phyloP scores from a whole-genome alignment of 805 yeast species.

The Metschnikowia lochheadii region DNA sequence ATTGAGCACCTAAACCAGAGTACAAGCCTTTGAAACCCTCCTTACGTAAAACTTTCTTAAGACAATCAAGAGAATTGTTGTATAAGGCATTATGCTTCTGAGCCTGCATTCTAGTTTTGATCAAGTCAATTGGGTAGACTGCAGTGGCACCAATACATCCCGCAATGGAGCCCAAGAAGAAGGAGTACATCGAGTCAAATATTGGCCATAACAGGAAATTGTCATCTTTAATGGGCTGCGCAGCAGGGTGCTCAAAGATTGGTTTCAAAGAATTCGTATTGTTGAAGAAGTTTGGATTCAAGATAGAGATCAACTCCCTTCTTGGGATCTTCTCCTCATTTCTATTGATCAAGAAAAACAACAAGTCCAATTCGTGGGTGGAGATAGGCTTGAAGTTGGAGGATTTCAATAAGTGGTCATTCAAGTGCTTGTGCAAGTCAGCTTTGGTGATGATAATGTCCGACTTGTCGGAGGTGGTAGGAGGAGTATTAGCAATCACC shows the following conservation, averaged over 20 bases:
- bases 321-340: constrained; percentile 37
- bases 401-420: constrained; percentile 41
- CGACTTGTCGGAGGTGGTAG: constrained; percentile 37
- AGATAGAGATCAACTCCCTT: constrained; percentile 39
- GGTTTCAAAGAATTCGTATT: constrained; percentile 32
- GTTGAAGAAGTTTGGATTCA: constrained; percentile 54
- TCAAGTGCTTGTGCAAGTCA: constrained; percentile 40
- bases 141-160: constrained; percentile 98
- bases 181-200: constrained; percentile 77
- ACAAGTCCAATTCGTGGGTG: constrained; percentile 36
- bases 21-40: constrained; percentile 87
- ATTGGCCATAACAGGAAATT: constrained; percentile 45
- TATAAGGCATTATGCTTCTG: constrained; percentile 72
- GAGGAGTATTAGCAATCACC: constrained; percentile 44
- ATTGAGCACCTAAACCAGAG: constrained; percentile 90
- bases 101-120: constrained; percentile 96
- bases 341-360: constrained; percentile 38
- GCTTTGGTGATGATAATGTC: constrained; percentile 39
- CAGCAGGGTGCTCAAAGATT: constrained; percentile 41
- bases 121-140: constrained; percentile 94
- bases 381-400: constrained; percentile 42
- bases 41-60: constrained; percentile 63
- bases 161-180: constrained; percentile 87
- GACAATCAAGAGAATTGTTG: constrained; percentile 81
- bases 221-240: constrained; percentile 35